A percentile compares a stretch with the other conserved stretches of the same genome.
Evolutionary conservation across 352 stramenopile genomes (phyloP).

Genomic region (Thraustotheca clavata): DNA sequence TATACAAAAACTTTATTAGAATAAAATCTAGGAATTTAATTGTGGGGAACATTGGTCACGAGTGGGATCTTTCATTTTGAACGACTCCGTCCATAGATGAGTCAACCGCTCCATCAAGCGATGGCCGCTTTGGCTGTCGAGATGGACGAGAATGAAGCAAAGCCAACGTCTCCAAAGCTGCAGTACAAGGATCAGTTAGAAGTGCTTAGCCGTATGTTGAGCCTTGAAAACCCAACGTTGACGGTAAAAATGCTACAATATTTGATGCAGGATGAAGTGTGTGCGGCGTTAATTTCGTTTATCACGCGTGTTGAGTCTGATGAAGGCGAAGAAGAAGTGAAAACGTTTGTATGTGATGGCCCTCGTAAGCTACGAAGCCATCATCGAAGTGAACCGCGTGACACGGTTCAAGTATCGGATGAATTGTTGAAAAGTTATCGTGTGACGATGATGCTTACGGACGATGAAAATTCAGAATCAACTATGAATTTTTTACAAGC

Average conservation of each 20-base stretch:
- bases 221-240: conserved; percentile 35
- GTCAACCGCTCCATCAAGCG: conserved; percentile 15
- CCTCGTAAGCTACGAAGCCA: conserved; percentile 25
- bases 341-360: conserved; percentile 31
- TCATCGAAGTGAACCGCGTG: conserved; percentile 23
- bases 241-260: conserved; percentile 50
- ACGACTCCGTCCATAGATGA: conserved; percentile 9
- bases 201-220: conserved; percentile 8
- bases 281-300: conserved; percentile 45
- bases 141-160: background rate
- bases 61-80: conserved; percentile 9
- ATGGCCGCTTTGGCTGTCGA: conserved; percentile 9
- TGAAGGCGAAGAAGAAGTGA: conserved; percentile 25
- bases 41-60: background rate
- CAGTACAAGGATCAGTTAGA: conserved; percentile 9
- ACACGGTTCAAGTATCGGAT: conserved; percentile 38
- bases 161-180: background rate
- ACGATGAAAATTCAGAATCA: conserved; percentile 69
- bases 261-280: conserved; percentile 51
- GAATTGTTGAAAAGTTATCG: conserved; percentile 69
- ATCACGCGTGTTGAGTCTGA: conserved; percentile 46
- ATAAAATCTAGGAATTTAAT: background rate
- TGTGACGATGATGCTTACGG: conserved; percentile 85
- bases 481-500: conserved; percentile 72
- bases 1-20: background rate